Percentiles rank a stretch among this genome's conserved stretches.
phyloP scores from a whole-genome alignment of 1,284 basidiomycete genomes.

The Polyporus tsugae region DNA sequence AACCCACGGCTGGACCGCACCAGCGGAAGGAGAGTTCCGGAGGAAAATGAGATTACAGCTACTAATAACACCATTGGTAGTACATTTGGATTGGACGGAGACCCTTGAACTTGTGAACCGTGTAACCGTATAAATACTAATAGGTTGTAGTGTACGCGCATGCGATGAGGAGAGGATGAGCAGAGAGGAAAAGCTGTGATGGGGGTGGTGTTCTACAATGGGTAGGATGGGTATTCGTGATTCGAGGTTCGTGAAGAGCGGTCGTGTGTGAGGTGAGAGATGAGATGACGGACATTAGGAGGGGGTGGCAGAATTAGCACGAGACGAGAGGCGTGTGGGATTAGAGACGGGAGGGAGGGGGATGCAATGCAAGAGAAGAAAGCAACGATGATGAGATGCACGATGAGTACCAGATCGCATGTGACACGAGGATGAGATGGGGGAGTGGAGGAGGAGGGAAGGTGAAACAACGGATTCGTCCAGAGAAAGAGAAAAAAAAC shows the following conservation, averaged over 20 bases:
- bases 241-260: background rate
- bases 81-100: conserved; percentile 10
- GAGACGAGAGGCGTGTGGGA: conserved; percentile 2
- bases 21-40: background rate
- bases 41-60: conserved; percentile 4
- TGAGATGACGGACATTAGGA: background rate
- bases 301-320: background rate
- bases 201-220: conserved; percentile 25
- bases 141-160: conserved; percentile 13
- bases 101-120: background rate
- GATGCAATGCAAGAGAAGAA: conserved; percentile 9
- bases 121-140: conserved; percentile 14
- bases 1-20: background rate
- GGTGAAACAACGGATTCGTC: conserved; percentile 1
- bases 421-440: background rate
- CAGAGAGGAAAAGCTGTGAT: conserved; percentile 4
- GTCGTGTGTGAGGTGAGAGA: conserved; percentile 7
- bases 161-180: background rate
- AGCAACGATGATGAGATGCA: conserved; percentile 4
- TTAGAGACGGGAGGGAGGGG: background rate
- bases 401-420: background rate
- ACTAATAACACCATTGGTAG: conserved; percentile 15
- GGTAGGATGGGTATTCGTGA: conserved; percentile 2
- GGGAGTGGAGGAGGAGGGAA: background rate
- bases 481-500: background rate